A percentile compares a stretch with the other conserved stretches of the same genome.
phyloP scores from a whole-genome alignment of 2,329 filamentous ascomycete species.

The Escovopsis sp. region DNA sequence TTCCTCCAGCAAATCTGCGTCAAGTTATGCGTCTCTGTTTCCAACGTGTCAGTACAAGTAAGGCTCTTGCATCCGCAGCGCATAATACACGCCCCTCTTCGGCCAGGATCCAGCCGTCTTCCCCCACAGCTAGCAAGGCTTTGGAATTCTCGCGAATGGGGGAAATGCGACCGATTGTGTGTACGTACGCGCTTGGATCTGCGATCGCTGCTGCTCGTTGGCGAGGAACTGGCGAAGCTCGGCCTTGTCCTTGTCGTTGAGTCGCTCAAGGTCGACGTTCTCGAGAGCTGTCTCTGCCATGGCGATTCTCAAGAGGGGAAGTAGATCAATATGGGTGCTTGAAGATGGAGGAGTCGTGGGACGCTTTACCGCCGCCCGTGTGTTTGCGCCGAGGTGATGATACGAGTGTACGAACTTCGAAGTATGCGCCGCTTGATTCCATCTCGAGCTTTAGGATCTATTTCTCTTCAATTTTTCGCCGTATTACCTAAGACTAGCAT shows the following conservation, averaged over 20 bases:
- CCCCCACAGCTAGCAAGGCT: not conserved
- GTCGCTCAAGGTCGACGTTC: slow-evolving; percentile 53
- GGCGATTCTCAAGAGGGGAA: slow-evolving; percentile 1
- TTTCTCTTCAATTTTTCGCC: not conserved
- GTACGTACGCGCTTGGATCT: slow-evolving; percentile 43
- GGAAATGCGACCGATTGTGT: not conserved
- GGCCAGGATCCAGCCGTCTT: no score
- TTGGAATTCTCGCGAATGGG: not conserved
- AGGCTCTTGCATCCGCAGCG: not conserved
- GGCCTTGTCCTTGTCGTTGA: slow-evolving; percentile 69
- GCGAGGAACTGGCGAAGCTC: slow-evolving; percentile 78
- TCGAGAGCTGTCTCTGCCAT: slow-evolving; percentile 28
- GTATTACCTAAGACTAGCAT: not conserved
- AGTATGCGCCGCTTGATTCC: no score
- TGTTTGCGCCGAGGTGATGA: no score
- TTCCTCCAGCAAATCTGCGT: slow-evolving; percentile 86
- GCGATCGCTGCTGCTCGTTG: slow-evolving; percentile 75
- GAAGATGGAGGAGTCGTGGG: no score
- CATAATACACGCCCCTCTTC: no score
- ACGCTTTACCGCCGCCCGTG: no score
- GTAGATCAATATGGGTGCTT: not conserved
- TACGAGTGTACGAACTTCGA: no score
- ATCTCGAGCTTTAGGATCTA: not conserved
- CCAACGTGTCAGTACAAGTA: slow-evolving; percentile 4
- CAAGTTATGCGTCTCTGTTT: slow-evolving; percentile 36